Evolutionary conservation across 2,329 filamentous ascomycete species (phyloP), one percentile per base, ranked within the genome.

Genomic region (Colletotrichum neosansevieriae): DNA sequence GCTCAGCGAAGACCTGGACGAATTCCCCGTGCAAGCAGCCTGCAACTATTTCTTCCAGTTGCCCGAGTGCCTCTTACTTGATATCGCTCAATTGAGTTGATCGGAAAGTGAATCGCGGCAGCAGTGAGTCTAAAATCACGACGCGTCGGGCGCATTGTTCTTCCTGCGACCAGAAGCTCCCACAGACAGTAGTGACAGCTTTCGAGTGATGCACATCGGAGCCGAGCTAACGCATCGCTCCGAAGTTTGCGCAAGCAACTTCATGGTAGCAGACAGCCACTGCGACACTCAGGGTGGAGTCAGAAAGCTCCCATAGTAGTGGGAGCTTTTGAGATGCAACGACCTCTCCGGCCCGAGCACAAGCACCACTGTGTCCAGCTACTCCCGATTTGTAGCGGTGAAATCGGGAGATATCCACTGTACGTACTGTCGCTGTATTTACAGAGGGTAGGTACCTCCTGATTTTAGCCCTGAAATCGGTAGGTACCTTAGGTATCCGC

Each of bases 321-420:
- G 42, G 42, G 42, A 45, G 42, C n/a, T 45, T 45, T 19, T 45
- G 42, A 19, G 42, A 45, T 45, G 42, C n/a, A 45, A 45, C 42
- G n/a, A 45, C 42, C 42, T 45, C 42, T 45, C n/a, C n/a, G 9
- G n/a, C 42, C 4, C 42, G 42, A 45, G 42, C 42, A 45, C 7
- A 45, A 45, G 42, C 42, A 45, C 42, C n/a, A 19, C 42, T 45
- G 42, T 45, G 42, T 19, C 42, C n/a, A 45, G 12, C n/a, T n/a
- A 45, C 42, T 44, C n/a, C n/a, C 9, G 42, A 19, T n/a, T n/a
- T n/a, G n/a, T n/a, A n/a, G n/a, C n/a, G n/a, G n/a, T n/a, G n/a
- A n/a, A n/a, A n/a, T n/a, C n/a, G n/a, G n/a, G n/a, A n/a, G n/a
- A n/a, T n/a, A n/a, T n/a, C n/a, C n/a, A n/a, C n/a, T n/a, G n/a